A percentile compares a stretch with the other conserved stretches of the same genome.
phyloP scores from a whole-genome alignment of 176 grass and related monocot species.

The Triticum aestivum region DNA sequence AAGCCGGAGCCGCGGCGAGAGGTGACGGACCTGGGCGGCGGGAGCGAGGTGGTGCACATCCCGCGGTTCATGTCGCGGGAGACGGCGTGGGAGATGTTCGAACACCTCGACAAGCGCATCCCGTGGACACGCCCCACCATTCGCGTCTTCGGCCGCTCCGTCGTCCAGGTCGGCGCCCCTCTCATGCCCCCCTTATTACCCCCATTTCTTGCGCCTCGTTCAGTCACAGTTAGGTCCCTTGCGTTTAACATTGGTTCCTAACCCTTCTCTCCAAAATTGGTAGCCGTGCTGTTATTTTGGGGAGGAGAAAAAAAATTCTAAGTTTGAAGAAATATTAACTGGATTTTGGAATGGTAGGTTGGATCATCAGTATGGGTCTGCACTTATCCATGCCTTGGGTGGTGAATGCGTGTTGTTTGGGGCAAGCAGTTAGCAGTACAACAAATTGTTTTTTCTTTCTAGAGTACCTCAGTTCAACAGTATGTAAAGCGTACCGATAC shows the following conservation, averaged over 20 bases:
- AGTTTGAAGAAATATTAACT: not conserved
- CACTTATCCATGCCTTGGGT: not conserved
- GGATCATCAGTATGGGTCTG: not conserved
- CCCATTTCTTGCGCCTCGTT: not conserved
- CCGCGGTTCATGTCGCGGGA: conserved; percentile 54
- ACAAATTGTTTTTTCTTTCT: too few relatives aligned
- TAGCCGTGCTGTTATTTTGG: not conserved
- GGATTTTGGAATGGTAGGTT: not conserved
- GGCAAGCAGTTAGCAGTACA: not conserved
- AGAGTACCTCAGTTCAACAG: not conserved
- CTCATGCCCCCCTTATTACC: not conserved
- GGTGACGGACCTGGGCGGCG: conserved; percentile 51
- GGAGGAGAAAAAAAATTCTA: not conserved
- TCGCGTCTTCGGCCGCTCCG: conserved; percentile 66
- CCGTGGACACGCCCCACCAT: conserved; percentile 67
- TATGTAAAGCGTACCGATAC: not conserved
- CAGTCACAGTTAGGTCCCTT: not conserved
- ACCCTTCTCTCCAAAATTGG: too few relatives aligned
- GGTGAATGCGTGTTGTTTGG: not conserved
- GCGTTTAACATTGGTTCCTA: not conserved
- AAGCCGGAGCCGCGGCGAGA: conserved; percentile 22
- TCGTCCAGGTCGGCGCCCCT: conserved; percentile 41
- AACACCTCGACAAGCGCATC: conserved; percentile 64
- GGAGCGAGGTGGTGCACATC: conserved; percentile 76
- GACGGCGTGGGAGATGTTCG: conserved; percentile 72